Evolutionary conservation across 495 filamentous ascomycete genomes (phyloP).

Genomic region (Aspergillus incahuasiensis): DNA sequence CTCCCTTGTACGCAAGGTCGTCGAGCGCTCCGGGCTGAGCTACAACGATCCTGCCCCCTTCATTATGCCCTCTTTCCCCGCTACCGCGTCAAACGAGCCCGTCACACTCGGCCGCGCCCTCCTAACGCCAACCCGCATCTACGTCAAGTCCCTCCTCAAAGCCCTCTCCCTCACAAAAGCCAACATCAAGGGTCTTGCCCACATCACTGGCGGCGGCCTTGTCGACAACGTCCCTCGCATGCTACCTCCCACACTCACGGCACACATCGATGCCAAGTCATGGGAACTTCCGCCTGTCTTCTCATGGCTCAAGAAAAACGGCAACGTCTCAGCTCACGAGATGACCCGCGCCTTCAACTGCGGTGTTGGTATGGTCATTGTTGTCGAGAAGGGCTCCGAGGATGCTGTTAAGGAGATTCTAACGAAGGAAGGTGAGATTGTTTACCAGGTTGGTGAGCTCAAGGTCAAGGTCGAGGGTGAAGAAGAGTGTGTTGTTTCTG

Average conservation of each 20-base stretch:
- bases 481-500: constrained; percentile 64
- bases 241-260: constrained; percentile 71
- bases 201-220: constrained; percentile 93
- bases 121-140: constrained; percentile 75
- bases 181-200: constrained; percentile 90
- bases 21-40: constrained; percentile 62
- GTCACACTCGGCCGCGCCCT: constrained; percentile 65
- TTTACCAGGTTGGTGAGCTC: constrained; percentile 71
- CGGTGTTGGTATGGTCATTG: constrained; percentile 87
- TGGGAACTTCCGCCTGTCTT: constrained; percentile 77
- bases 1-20: constrained; percentile 84
- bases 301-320: constrained; percentile 73
- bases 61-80: constrained; percentile 38
- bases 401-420: constrained; percentile 48
- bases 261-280: constrained; percentile 64
- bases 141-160: constrained; percentile 67
- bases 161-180: constrained; percentile 47
- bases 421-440: constrained; percentile 64
- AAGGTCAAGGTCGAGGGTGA: constrained; percentile 42
- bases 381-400: constrained; percentile 57
- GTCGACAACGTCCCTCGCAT: constrained; percentile 91
- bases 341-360: constrained; percentile 92
- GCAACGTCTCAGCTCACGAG: constrained; percentile 68
- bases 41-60: constrained; percentile 75
- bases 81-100: constrained; percentile 24